These are phyloP conservation scores for Leccinum boreale DNA, from an alignment of 768 basidiomycete genomes.

Conservation along the genomic window DNA sequence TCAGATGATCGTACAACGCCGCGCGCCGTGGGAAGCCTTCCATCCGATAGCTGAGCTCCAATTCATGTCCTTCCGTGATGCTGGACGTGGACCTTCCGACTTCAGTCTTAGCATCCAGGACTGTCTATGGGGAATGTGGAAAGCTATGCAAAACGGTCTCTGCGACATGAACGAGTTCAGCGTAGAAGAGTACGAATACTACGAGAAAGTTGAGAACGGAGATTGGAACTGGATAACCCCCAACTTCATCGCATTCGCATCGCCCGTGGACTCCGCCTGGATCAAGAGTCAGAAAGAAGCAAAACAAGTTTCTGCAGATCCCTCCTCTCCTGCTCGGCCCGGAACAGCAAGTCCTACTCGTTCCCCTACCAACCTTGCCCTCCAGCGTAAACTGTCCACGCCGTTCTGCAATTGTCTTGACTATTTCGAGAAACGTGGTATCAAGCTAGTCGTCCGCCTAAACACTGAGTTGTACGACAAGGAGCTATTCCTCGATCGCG, in stretches of 20 bases:
- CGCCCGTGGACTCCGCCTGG: constrained; percentile 79
- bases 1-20: constrained; percentile 90
- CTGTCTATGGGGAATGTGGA: constrained; percentile 85
- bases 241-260: constrained; percentile 91
- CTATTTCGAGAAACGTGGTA: constrained; percentile 82
- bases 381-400: constrained; percentile 73
- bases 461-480: constrained; percentile 93
- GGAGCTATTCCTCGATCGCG: constrained; percentile 73
- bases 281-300: constrained; percentile 73
- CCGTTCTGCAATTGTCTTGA: constrained; percentile 90
- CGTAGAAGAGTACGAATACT: constrained; percentile 88
- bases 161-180: constrained; percentile 95
- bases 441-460: constrained; percentile 89
- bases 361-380: constrained; percentile 45
- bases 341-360: constrained; percentile 22
- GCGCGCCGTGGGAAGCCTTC: constrained; percentile 92
- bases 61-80: constrained; percentile 95
- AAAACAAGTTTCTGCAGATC: constrained; percentile 35
- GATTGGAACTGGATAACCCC: constrained; percentile 97
- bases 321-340: constrained; percentile 28
- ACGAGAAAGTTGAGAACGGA: constrained; percentile 93
- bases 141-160: constrained; percentile 86
- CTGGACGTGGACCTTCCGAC: constrained; percentile 87
- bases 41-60: constrained; percentile 89
- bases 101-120: constrained; percentile 94